phyloP scores from a whole-genome alignment of 2,329 filamentous ascomycete species.

The Ilyonectria mors-panacis region DNA sequence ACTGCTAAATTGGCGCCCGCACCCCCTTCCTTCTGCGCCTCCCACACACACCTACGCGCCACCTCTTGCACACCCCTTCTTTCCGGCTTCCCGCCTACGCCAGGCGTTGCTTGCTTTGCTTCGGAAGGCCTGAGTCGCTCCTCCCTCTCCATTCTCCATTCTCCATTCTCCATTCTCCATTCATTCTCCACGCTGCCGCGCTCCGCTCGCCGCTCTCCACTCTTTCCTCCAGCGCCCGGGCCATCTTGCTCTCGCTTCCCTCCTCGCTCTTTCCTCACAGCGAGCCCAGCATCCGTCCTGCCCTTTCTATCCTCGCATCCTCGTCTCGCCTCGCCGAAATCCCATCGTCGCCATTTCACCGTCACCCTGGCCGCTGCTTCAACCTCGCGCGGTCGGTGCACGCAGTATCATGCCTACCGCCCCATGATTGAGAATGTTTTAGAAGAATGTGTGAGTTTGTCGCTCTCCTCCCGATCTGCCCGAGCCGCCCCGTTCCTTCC shows the following conservation, averaged over 20 bases:
- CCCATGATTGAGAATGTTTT: constrained; percentile 57
- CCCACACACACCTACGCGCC: constrained; percentile 7
- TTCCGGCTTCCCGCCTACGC: background rate
- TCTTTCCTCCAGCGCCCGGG: constrained; percentile 12
- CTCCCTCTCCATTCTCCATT: background rate
- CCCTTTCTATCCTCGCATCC: constrained; percentile 39
- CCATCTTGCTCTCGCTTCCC: constrained; percentile 42
- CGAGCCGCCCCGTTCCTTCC: constrained; percentile 25
- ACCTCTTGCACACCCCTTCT: background rate
- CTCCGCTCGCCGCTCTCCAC: background rate
- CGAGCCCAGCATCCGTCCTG: constrained; percentile 33
- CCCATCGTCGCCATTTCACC: constrained; percentile 22
- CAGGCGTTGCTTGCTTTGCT: background rate
- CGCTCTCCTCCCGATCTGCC: constrained; percentile 21
- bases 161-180: constrained; percentile 6
- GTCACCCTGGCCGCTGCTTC: constrained; percentile 39
- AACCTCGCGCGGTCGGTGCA: constrained; percentile 49
- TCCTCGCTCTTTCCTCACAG: constrained; percentile 38
- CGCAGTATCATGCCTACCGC: constrained; percentile 53
- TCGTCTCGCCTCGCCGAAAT: constrained; percentile 24
- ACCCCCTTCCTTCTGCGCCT: background rate
- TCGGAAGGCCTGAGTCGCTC: background rate
- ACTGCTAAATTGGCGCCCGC: background rate
- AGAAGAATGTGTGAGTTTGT: constrained; percentile 60
- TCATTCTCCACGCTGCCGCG: background rate